A percentile compares a stretch with the other conserved stretches of the same genome.
Evolutionary conservation across 75 land plant genomes (phyloP).

Genomic region (Pinus tabuliformis): DNA sequence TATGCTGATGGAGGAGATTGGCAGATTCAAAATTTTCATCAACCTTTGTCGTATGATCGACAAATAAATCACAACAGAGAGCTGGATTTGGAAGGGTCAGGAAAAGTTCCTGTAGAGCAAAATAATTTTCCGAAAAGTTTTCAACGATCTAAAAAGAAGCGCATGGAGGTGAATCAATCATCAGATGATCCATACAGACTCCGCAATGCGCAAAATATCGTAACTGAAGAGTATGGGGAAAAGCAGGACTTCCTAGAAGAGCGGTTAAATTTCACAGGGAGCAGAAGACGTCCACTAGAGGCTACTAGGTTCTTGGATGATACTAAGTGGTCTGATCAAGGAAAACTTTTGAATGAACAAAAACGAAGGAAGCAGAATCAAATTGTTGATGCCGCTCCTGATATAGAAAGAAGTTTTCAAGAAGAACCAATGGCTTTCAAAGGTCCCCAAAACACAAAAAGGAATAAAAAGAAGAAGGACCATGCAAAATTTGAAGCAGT

Average conservation of each 20-base stretch:
- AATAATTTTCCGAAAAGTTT: background rate
- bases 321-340: constrained; percentile 7
- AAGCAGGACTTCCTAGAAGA: background rate
- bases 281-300: background rate
- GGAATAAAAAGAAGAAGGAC: constrained; percentile 3
- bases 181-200: constrained; percentile 8
- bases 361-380: constrained; percentile 7
- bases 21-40: constrained; percentile 1
- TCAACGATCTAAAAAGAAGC: constrained; percentile 4
- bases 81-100: constrained; percentile 1
- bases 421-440: constrained; percentile 6
- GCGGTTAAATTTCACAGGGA: constrained; percentile 9
- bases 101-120: constrained; percentile 5
- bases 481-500: background rate
- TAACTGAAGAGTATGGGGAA: constrained; percentile 1
- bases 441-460: background rate
- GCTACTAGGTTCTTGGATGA: constrained; percentile 3
- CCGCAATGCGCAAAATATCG: background rate
- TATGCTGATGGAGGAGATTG: constrained; percentile 6
- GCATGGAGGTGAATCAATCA: constrained; percentile 3
- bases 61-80: background rate
- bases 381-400: constrained; percentile 6
- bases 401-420: constrained; percentile 1
- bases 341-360: background rate
- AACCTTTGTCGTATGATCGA: background rate